phyloP scores from a whole-genome alignment of 306 rosid genomes.

The Glycyrrhiza uralensis region DNA sequence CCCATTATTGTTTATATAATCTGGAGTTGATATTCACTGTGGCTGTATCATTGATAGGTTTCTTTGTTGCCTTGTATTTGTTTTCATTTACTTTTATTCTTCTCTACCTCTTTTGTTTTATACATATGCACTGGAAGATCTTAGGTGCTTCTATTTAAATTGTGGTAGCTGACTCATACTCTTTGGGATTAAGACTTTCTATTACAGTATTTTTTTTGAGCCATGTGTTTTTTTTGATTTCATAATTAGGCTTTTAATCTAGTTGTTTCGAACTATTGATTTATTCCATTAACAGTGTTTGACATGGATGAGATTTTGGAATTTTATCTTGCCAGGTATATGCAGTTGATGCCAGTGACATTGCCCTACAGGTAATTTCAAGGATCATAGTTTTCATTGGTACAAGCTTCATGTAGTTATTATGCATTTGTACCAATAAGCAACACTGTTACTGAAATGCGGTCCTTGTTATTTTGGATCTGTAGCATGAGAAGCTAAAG shows the following conservation, averaged over 20 bases:
- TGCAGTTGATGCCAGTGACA: slow-evolving; percentile 98
- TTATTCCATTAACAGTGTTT: slow-evolving; percentile 12
- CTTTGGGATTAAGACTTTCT: neutral
- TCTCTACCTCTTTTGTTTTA: neutral
- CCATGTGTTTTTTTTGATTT: neutral
- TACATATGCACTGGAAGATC: neutral
- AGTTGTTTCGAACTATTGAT: neutral
- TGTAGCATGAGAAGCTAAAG: neutral
- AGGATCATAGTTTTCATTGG: slow-evolving; percentile 5
- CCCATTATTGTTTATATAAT: neutral
- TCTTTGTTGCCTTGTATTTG: neutral
- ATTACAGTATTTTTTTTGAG: neutral
- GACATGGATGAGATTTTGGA: slow-evolving; percentile 15
- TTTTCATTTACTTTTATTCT: neutral
- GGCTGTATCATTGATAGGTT: neutral
- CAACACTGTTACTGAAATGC: neutral
- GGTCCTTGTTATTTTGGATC: neutral
- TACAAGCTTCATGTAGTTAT: neutral
- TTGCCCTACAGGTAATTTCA: slow-evolving; percentile 86
- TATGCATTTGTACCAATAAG: neutral
- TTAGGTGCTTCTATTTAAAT: neutral
- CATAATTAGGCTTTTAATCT: slow-evolving; percentile 1
- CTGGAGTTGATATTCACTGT: neutral
- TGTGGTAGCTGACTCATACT: neutral
- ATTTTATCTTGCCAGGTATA: slow-evolving; percentile 65